Base-by-base conservation (phyloP, 1,139 yeast species). In the Eremothecium gossypii region DNA sequence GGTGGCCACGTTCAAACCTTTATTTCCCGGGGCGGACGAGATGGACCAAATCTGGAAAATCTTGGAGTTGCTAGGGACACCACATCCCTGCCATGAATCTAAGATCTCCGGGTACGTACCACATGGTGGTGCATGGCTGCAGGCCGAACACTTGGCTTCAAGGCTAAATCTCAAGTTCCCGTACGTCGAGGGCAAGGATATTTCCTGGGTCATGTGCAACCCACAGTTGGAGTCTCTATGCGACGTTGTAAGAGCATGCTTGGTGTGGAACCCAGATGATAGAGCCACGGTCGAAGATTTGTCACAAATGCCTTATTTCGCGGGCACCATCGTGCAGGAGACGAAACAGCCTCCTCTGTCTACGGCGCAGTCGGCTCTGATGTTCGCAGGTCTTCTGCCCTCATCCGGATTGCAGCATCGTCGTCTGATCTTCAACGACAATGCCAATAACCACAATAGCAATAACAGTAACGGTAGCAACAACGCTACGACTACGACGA, bases 1-100 rank as follows among this genome's bases (percentile, higher is more conserved):
- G 61, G 68, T 85, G 37, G 83, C 86, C 14, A 79, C 78, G 36
- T 77, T 83, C 51, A 61, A 69, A 33, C 96, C 97, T 0, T 65
- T 89, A 33, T 86, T 91, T 54, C 95, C 96, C 0, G 98, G 97
- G 0, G 57, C 71, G 10, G 74, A 78, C 54, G 94, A 85, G 56
- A 53, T 79, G 38, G 95, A 87, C 55, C 96, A 86, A 64, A 69
- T 82, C 10, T 73, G 77, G 72, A 73, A 71, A 54, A 79, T 85
- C 7, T 62, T 85, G 40, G 72, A 73, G 45, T 68, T 76, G 7
- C 67, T 89, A 39, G 97, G 98, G 0, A 71, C 81, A 10, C 95
- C 95, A 0, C 60, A 61, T 30, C 55, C 63, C 3, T 52, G 58
- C 11, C 52, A 58, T 13, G 48, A 47, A 7, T 39, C 52, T 12